These are phyloP conservation scores for Verbena officinalis DNA, from an alignment of 257 asterid species.

Conservation along the genomic window DNA sequence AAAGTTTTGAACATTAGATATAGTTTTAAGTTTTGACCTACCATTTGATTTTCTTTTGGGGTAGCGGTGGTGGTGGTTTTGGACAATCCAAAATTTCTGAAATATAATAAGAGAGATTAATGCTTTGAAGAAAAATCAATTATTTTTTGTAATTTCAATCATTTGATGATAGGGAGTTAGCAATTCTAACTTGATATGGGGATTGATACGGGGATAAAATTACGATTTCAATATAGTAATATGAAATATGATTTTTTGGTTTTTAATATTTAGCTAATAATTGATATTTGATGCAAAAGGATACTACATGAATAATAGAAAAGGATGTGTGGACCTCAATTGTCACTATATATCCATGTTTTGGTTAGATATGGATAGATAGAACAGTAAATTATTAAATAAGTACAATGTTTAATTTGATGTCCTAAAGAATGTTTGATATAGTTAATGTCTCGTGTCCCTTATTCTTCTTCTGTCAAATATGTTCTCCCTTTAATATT, in stretches of 20 bases:
- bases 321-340: background rate
- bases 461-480: background rate
- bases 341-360: background rate
- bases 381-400: background rate
- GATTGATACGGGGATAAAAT: too few species aligned
- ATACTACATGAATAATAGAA: background rate
- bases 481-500: background rate
- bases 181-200: too few species aligned
- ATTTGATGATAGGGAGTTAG: too few species aligned
- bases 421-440: slow-evolving; percentile 27
- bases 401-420: background rate
- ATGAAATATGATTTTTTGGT: too few species aligned
- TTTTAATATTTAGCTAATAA: too few species aligned
- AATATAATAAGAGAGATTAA: too few species aligned
- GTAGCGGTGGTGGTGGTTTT: background rate
- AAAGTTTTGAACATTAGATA: background rate
- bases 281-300: too few species aligned
- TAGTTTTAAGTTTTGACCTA: background rate
- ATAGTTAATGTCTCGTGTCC: slow-evolving; percentile 15
- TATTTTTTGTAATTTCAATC: too few species aligned
- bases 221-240: too few species aligned
- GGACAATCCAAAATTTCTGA: background rate
- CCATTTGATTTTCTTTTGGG: background rate
- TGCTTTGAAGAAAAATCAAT: too few species aligned
- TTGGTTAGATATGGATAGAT: too few species aligned